Evolutionary conservation across 192 early-diverging fungal genomes (phyloP), one percentile per base, ranked within the genome.

Genomic region (Geosiphon pyriformis): DNA sequence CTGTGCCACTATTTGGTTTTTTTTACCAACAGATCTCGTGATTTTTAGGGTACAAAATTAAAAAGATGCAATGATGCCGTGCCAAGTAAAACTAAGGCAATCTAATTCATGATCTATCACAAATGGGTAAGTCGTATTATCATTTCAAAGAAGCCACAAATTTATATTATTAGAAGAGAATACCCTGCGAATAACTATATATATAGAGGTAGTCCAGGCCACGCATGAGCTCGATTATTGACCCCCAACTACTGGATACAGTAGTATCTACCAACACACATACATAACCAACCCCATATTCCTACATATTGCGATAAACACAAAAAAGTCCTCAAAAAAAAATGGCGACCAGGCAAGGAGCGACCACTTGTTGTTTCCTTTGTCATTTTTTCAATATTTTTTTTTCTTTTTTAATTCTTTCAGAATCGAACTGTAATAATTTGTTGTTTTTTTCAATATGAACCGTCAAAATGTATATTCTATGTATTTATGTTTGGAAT

Each of bases 341-440:
- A 27, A 59, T 59, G 58, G 58, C 58, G 31, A 59, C 58, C n/a
- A 59, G 58, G 58, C 26, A 55, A 27, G 54, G 29, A 18, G 58
- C 58, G 15, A n/a, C n/a, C 26, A n/a, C 23, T 59, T 31, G 17
- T 18, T 37, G 20, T 59, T 37, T 17, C 37, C n/a, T 17, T 37
- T 4, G 32, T 31, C 20, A 31, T 37, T 18, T 59, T 37, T 37
- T n/a, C 54, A 37, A 27, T 20, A 4, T n/a, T n/a, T n/a, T n/a
- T n/a, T n/a, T n/a, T n/a, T n/a, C n/a, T n/a, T n/a, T n/a, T n/a
- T n/a, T n/a, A n/a, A n/a, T n/a, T n/a, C n/a, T n/a, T n/a, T n/a
- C n/a, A n/a, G n/a, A n/a, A n/a, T n/a, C n/a, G n/a, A n/a, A n/a
- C n/a, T n/a, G n/a, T n/a, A n/a, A n/a, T n/a, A n/a, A n/a, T n/a